Evolutionary conservation across 495 filamentous ascomycete species (phyloP), one percentile per base, ranked within the genome.

Genomic region (Penicillium samsonianum): DNA sequence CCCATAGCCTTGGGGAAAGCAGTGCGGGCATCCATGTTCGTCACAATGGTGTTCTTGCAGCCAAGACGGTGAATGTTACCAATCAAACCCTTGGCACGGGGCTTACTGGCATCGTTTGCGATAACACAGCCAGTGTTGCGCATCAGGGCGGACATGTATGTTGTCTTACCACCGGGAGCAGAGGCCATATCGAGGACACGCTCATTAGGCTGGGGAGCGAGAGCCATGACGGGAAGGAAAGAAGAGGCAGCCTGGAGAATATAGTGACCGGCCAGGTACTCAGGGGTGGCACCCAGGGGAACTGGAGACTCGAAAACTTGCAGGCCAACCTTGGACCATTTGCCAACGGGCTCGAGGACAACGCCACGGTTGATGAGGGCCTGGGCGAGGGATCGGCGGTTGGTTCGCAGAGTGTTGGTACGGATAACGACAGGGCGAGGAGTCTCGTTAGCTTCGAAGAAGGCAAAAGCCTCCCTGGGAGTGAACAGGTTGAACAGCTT

Each of bases 391-490:
- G 95, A 90, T 62, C 94, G 83, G 56, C 94, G 87, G 71, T 93
- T 90, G 10, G 95, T 97, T 53, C 90, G 88, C 43, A 98, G 82
- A 7, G 94, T 98, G 70, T 98, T 98, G 48, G 94, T 97, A 73
- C 94, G 89, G 58, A 90, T 83, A 58, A 92, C 89, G 44, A 97
- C 84, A 1, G 93, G 93, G 46, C 93, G 87, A 19, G 89, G 82
- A 22, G 89, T 91, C 74, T 98, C 94, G 82, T 98, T 98, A 43
- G 92, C 92, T 72, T 98, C 94, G 75, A 98, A 98, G 74, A 98
- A 98, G 7, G 92, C 92, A 57, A 98, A 96, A 0, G 94, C 95
- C 75, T 98, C 95, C 64, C 87, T 86, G 23, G 95, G 89, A 1
- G 92, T 83, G 79, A 98, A 98, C 7, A 98, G 85, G 63, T 90